Conservation (phyloP, 1,139 yeast species). For the Candida tropicalis region DNA sequence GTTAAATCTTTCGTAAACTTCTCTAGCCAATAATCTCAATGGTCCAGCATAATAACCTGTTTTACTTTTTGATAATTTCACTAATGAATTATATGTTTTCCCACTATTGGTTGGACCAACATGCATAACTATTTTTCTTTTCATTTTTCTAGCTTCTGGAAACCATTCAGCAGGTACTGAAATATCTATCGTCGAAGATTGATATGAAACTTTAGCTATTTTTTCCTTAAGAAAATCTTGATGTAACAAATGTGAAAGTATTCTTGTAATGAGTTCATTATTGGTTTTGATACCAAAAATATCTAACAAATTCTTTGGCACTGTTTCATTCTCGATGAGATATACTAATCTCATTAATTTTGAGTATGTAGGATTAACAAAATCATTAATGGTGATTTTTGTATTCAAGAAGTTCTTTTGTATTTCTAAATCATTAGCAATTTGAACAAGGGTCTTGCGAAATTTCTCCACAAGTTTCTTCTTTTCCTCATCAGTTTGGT, state of each 20-base stretch:
- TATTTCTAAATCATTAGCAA: neutral
- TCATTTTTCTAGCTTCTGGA: slow-evolving; percentile 82
- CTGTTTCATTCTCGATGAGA: slow-evolving; percentile 21
- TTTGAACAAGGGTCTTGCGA: neutral
- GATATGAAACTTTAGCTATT: slow-evolving; percentile 20
- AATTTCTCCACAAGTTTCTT: slow-evolving; percentile 3
- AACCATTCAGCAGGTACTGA: slow-evolving; percentile 84
- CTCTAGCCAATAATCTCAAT: slow-evolving; percentile 83
- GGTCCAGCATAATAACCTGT: slow-evolving; percentile 98
- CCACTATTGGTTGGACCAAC: slow-evolving; percentile 98
- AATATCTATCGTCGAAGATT: slow-evolving; percentile 42
- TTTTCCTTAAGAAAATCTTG: slow-evolving; percentile 23
- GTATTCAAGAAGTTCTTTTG: neutral
- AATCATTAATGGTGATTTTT: slow-evolving; percentile 23
- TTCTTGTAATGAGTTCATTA: slow-evolving; percentile 21
- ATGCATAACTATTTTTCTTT: slow-evolving; percentile 80
- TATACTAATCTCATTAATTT: slow-evolving; percentile 23
- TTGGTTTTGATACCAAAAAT: slow-evolving; percentile 21
- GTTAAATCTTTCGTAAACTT: slow-evolving; percentile 81
- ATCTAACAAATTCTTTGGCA: slow-evolving; percentile 24
- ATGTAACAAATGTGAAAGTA: slow-evolving; percentile 28
- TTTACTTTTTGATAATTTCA: slow-evolving; percentile 63
- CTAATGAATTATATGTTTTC: slow-evolving; percentile 84
- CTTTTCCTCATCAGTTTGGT: slow-evolving; percentile 5
- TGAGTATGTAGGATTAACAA: slow-evolving; percentile 32